Conservation (phyloP, 345 rosid genomes). For the Heritiera littoralis region DNA sequence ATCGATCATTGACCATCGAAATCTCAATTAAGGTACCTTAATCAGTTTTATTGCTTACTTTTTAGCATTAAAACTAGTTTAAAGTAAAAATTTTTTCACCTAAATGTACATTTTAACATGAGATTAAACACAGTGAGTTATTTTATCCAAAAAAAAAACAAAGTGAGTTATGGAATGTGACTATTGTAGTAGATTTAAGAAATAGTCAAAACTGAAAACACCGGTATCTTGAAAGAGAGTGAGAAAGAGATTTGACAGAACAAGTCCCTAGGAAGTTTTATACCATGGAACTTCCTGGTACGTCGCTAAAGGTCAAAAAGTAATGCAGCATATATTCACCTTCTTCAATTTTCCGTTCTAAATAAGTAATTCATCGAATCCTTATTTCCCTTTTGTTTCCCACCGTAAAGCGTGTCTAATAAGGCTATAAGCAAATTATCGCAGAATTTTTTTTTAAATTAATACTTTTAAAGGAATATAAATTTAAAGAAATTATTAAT, state of each 20-base stretch:
- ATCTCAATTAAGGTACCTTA: too few species aligned
- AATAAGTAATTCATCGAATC: background rate
- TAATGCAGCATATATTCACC: background rate
- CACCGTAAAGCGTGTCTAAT: too few species aligned
- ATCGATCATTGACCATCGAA: too few species aligned
- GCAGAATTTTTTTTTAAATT: too few species aligned
- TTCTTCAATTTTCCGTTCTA: background rate
- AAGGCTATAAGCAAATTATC: too few species aligned
- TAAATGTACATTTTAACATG: too few species aligned
- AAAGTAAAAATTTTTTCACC: background rate
- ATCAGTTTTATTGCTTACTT: too few species aligned
- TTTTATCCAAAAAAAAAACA: too few species aligned
- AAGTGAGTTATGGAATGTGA: background rate
- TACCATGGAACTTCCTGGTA: background rate
- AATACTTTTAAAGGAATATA: too few species aligned
- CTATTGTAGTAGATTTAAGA: background rate
- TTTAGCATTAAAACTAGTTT: too few species aligned
- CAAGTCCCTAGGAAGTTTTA: background rate
- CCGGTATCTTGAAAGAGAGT: background rate
- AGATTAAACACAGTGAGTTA: background rate
- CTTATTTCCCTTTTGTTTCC: background rate
- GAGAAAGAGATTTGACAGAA: background rate
- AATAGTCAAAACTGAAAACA: background rate
- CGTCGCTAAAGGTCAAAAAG: background rate
- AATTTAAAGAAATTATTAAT: too few species aligned